Conservation (phyloP, 371 early-diverging fungal species). For the Actinomucor elegans region DNA sequence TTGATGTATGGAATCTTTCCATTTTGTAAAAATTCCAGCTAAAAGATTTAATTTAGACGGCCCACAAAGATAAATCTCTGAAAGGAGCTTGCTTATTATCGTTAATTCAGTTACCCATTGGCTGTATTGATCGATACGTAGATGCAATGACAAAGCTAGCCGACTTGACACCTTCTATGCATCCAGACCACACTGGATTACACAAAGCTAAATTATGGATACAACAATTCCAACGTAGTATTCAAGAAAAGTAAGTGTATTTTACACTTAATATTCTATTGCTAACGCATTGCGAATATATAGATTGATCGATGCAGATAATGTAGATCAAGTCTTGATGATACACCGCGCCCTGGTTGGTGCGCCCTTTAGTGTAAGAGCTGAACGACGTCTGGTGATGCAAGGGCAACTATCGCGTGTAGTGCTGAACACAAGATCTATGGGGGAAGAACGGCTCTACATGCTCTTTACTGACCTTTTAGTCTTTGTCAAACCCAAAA, state of each 20-base stretch:
- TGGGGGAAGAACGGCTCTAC: conserved; percentile 41
- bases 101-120: conserved; percentile 38
- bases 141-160: conserved; percentile 30
- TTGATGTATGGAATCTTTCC: conserved; percentile 32
- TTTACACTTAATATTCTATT: background rate
- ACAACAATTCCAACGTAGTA: conserved; percentile 18
- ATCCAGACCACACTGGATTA: conserved; percentile 42
- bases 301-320: conserved; percentile 40
- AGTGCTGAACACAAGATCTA: conserved; percentile 19
- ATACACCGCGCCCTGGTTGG: conserved; percentile 39
- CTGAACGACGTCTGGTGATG: conserved; percentile 36
- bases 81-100: conserved; percentile 27
- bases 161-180: conserved; percentile 33
- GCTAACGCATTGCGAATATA: background rate
- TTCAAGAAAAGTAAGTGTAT: conserved; percentile 31
- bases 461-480: conserved; percentile 45
- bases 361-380: conserved; percentile 40
- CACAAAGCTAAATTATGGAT: conserved; percentile 31
- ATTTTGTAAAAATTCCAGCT: background rate
- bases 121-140: conserved; percentile 40
- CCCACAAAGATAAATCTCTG: conserved; percentile 20
- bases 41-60: conserved; percentile 7
- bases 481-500: conserved; percentile 32
- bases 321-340: conserved; percentile 44
- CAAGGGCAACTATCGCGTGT: conserved; percentile 36